Evolutionary conservation across 2,329 filamentous ascomycete genomes (phyloP).

Genomic region (Dactylellina drechsleri): DNA sequence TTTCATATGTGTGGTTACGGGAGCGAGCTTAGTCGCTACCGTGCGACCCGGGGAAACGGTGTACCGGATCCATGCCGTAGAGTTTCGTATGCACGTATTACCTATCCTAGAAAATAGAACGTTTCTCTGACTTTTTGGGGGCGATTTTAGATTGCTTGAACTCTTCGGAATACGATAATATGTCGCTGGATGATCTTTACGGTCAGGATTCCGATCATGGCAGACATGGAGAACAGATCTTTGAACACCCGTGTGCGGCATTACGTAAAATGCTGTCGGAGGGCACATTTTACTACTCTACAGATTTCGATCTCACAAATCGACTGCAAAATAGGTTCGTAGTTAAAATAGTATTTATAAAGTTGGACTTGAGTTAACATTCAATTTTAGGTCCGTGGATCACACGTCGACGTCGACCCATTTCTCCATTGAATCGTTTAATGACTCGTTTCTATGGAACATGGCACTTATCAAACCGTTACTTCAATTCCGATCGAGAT

Average conservation of each 20-base stretch:
- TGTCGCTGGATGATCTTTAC: slow-evolving; percentile 68
- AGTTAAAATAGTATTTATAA: background rate
- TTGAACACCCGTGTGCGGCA: slow-evolving; percentile 89
- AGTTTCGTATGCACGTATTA: slow-evolving; percentile 71
- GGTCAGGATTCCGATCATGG: slow-evolving; percentile 66
- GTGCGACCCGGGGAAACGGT: slow-evolving; percentile 88
- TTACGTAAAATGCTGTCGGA: slow-evolving; percentile 91
- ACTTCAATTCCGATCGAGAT: slow-evolving; percentile 83
- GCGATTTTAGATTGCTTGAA: slow-evolving; percentile 80
- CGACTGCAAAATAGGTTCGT: slow-evolving; percentile 82
- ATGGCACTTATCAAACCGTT: slow-evolving; percentile 97
- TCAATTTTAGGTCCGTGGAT: slow-evolving; percentile 70
- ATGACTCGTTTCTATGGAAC: slow-evolving; percentile 95
- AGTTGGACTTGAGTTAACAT: too few species aligned
- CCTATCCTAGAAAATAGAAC: slow-evolving; percentile 26
- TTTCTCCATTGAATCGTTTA: slow-evolving; percentile 91
- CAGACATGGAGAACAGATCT: slow-evolving; percentile 73
- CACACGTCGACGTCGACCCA: slow-evolving; percentile 66
- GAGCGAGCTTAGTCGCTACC: slow-evolving; percentile 79
- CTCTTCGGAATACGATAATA: slow-evolving; percentile 83
- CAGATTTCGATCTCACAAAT: slow-evolving; percentile 97
- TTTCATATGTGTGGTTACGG: slow-evolving; percentile 89
- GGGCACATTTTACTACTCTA: slow-evolving; percentile 96
- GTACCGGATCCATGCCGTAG: slow-evolving; percentile 84
- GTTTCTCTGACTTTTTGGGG: slow-evolving; percentile 34